A percentile compares a stretch with the other conserved stretches of the same genome.
Evolutionary conservation across 306 rosid species (phyloP).

Genomic region (Styphnolobium japonicum): DNA sequence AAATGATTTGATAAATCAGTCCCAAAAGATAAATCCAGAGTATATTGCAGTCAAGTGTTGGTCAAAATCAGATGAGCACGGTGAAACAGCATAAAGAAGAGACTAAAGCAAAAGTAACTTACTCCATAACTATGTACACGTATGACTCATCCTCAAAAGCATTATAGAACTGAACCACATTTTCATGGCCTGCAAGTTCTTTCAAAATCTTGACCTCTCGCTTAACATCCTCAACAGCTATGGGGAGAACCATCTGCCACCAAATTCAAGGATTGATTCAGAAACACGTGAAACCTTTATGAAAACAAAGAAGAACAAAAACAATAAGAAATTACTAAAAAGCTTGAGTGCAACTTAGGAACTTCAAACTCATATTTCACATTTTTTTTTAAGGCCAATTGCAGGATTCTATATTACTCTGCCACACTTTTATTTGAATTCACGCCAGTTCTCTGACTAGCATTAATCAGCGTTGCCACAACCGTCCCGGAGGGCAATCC

Average conservation of each 20-base stretch:
- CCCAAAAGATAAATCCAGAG: not conserved
- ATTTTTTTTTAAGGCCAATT: not conserved
- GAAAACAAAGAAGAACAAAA: not conserved
- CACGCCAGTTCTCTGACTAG: not conserved
- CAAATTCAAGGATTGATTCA: conserved; percentile 33
- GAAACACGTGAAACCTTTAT: not conserved
- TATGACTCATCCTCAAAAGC: conserved; percentile 92
- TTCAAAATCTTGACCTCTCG: conserved; percentile 91
- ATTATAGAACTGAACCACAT: conserved; percentile 80
- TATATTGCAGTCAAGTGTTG: not conserved
- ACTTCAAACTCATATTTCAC: conserved; percentile 16
- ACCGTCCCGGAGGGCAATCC: not conserved
- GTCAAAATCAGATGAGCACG: conserved; percentile 12
- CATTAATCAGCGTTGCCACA: not conserved
- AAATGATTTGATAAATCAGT: conserved; percentile 23
- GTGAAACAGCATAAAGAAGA: conserved; percentile 15
- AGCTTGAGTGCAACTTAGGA: not conserved
- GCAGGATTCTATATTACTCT: not conserved
- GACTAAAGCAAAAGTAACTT: conserved; percentile 35
- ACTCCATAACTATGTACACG: conserved; percentile 99
- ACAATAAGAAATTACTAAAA: not conserved
- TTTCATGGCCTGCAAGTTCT: conserved; percentile 93
- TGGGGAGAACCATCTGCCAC: conserved; percentile 93
- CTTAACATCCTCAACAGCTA: conserved; percentile 98
- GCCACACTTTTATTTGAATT: conserved; percentile 1